phyloP scores from a whole-genome alignment of 768 basidiomycete species.

The Gloeopeniophorella convolvens region DNA sequence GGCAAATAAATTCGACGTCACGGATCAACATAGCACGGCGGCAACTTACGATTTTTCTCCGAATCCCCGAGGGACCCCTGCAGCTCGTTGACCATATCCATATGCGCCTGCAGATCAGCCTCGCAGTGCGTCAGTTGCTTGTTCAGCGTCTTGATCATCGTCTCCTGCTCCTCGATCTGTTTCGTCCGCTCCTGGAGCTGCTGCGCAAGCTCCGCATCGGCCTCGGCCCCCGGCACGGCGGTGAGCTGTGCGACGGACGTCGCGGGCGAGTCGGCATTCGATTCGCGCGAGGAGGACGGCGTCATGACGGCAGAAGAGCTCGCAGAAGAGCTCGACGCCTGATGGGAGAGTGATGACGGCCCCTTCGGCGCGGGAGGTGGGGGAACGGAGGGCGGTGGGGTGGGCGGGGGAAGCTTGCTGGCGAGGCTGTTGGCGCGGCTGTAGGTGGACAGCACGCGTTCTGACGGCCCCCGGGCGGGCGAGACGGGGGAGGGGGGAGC shows the following conservation, averaged over 20 bases:
- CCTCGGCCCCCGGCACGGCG: constrained; percentile 23
- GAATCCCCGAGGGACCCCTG: constrained; percentile 86
- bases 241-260: constrained; percentile 32
- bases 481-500: constrained; percentile 39
- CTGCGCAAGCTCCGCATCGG: constrained; percentile 50
- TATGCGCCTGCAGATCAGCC: constrained; percentile 83
- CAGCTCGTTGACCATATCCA: constrained; percentile 80
- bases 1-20: background rate
- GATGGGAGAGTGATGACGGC: constrained; percentile 43
- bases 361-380: constrained; percentile 70
- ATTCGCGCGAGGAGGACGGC: constrained; percentile 62
- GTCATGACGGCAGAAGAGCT: constrained; percentile 46
- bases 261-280: constrained; percentile 57
- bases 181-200: constrained; percentile 71
- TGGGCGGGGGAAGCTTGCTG: constrained; percentile 79
- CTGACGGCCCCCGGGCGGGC: constrained; percentile 43
- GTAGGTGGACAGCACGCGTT: constrained; percentile 40
- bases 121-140: constrained; percentile 94
- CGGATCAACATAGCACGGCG: background rate
- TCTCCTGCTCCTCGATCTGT: constrained; percentile 76
- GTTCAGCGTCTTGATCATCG: constrained; percentile 90
- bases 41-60: constrained; percentile 80
- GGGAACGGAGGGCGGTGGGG: constrained; percentile 82
- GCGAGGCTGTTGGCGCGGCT: constrained; percentile 56
- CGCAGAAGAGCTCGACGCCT: constrained; percentile 47